Evolutionary conservation across 1,284 basidiomycete genomes (phyloP), one percentile per base, ranked within the genome.

Genomic region (Boletus smithii): DNA sequence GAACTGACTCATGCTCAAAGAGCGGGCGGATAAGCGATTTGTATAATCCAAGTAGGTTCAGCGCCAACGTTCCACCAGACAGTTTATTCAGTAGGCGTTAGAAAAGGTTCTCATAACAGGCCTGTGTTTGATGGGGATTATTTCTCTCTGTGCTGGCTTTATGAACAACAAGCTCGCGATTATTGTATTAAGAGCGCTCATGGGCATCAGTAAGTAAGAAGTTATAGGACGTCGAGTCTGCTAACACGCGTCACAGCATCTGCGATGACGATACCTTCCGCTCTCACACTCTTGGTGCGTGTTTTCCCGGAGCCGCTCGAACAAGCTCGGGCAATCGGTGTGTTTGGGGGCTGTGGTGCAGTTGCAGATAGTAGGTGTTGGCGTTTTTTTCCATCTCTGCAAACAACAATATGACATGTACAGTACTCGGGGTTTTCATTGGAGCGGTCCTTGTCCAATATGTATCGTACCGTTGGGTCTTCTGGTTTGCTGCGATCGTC

Each of bases 261-360:
- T 16, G 66, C 73, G 4, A 61, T 75, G 62, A 70, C 72, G 5
- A 74, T 77, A 44, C 76, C 76, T 1, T 77, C 76, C 9, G 70
- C 76, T 5, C 57, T 78, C 16, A 63, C 69, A 18, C 68, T 77
- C 17, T 65, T 78, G 22, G 72, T 77, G 10, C 66, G 66, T 23
- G 58, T 73, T 38, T 77, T 77, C 55, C 69, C 73, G 1, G 69
- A 75, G 20, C 68, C 73, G 5, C 49, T 50, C 2, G 68, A 72
- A 53, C 76, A 77, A 57, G 68, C 74, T 31, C 69, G 69, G 29
- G 76, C 74, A 1, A 70, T 78, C 30, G 68, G 67, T 14, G 54
- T 73, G 6, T 74, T 76, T 44, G 74, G 73, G 37, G 73, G 72
- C 0, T 69, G 69, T 45, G 75, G 73, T 20, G 71, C 70, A 8